Conservation (phyloP, 495 filamentous ascomycete species). For the Oleoguttula mirabilis region DNA sequence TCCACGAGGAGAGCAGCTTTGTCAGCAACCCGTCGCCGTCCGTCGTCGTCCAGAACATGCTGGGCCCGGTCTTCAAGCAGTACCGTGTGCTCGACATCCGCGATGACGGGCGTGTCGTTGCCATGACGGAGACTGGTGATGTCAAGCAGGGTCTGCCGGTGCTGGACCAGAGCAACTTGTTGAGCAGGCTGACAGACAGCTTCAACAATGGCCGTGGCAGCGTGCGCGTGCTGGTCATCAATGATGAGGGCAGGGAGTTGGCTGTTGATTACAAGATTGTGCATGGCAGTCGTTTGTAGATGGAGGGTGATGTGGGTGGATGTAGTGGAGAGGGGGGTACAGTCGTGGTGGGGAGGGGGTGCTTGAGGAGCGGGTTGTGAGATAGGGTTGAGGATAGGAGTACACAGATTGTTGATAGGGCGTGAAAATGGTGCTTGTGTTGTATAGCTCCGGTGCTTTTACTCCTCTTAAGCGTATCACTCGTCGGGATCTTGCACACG, state of each 20-base stretch:
- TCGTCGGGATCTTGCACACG: background rate
- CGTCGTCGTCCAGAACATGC: slow-evolving; percentile 98
- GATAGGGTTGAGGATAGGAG: too few species aligned
- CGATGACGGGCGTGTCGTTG: slow-evolving; percentile 66
- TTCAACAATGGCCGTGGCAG: slow-evolving; percentile 88
- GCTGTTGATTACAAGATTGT: slow-evolving; percentile 98
- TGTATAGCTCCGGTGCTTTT: too few species aligned
- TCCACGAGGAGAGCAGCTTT: slow-evolving; percentile 97
- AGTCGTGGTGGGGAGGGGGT: too few species aligned
- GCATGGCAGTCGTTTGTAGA: slow-evolving; percentile 64
- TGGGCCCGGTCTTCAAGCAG: slow-evolving; percentile 99
- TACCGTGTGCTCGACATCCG: slow-evolving; percentile 98
- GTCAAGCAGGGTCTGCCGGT: slow-evolving; percentile 94
- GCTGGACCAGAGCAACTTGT: slow-evolving; percentile 84
- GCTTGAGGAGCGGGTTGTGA: too few species aligned
- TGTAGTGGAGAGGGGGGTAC: too few species aligned
- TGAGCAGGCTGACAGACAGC: slow-evolving; percentile 64
- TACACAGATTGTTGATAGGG: background rate
- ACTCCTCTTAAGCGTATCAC: background rate
- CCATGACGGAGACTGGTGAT: slow-evolving; percentile 81
- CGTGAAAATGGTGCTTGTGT: background rate
- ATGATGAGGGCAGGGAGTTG: slow-evolving; percentile 84
- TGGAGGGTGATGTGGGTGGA: too few species aligned
- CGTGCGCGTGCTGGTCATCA: slow-evolving; percentile 90
- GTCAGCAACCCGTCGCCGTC: slow-evolving; percentile 92